These are phyloP conservation scores for Paxillus rubicundulus DNA, from an alignment of 768 basidiomycete genomes.

Conservation along the genomic window DNA sequence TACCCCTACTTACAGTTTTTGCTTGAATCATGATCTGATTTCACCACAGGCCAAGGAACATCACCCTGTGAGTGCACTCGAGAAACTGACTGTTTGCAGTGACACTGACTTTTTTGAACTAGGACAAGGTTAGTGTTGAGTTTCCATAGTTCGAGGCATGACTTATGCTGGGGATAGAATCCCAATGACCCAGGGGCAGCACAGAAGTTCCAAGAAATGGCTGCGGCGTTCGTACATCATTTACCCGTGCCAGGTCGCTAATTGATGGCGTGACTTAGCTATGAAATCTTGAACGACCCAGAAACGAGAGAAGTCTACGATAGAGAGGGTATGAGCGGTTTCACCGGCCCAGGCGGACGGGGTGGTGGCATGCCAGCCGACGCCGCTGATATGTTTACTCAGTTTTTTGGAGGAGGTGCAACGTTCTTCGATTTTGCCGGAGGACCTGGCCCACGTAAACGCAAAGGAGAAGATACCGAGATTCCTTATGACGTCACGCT, in stretches of 20 bases:
- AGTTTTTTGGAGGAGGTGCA: conserved; percentile 59
- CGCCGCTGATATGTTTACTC: conserved; percentile 67
- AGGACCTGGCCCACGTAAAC: conserved; percentile 42
- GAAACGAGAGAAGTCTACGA: conserved; percentile 73
- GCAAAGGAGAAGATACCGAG: conserved; percentile 69
- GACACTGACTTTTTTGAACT: conserved; percentile 4
- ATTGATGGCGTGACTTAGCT: conserved; percentile 42
- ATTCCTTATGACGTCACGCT: conserved; percentile 83
- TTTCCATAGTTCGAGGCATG: neutral
- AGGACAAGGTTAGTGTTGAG: conserved; percentile 63
- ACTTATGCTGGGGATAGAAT: conserved; percentile 48
- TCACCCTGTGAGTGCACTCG: conserved; percentile 64
- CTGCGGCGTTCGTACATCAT: conserved; percentile 65
- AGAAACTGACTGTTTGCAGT: neutral
- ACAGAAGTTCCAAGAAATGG: conserved; percentile 85
- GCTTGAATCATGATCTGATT: conserved; percentile 11
- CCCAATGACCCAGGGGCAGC: conserved; percentile 84
- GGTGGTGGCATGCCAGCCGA: conserved; percentile 46
- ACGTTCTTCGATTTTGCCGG: conserved; percentile 71
- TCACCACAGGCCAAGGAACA: conserved; percentile 74
- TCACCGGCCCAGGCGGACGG: conserved; percentile 48
- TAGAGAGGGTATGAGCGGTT: conserved; percentile 64
- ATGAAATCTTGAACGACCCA: conserved; percentile 77
- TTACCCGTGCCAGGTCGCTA: conserved; percentile 5
- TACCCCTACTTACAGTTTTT: conserved; percentile 9